Conservation (phyloP, 1,284 basidiomycete species). For the Vanrija sp. region DNA sequence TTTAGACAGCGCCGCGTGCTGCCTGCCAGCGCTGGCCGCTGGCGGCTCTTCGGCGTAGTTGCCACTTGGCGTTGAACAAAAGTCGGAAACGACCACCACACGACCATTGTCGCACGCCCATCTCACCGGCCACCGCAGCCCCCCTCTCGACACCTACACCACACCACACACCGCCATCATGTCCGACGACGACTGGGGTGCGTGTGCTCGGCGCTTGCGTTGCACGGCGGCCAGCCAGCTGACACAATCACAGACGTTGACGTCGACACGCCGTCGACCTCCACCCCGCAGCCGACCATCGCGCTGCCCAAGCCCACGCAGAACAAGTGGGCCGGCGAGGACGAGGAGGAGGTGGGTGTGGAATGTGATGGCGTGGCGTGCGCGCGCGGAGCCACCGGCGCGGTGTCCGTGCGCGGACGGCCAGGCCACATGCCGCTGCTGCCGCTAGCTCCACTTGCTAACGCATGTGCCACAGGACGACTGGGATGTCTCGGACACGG, state of each 20-base stretch:
- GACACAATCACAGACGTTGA: conserved; percentile 42
- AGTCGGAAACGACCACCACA: conserved; percentile 6
- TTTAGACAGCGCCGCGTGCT: too few relatives aligned
- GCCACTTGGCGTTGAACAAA: conserved; percentile 6
- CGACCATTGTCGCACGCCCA: background rate
- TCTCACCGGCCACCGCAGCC: background rate
- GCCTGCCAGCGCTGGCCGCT: too few relatives aligned
- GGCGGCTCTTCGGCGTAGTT: background rate
- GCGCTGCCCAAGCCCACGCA: conserved; percentile 51
- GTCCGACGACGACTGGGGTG: conserved; percentile 45
- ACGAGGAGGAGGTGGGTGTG: conserved; percentile 67
- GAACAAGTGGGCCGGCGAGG: conserved; percentile 74
- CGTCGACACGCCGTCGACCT: conserved; percentile 53
- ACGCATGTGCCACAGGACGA: conserved; percentile 62
- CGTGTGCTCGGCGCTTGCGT: conserved; percentile 3
- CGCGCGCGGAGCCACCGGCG: conserved; percentile 42
- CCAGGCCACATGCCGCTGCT: too few relatives aligned
- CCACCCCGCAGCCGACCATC: conserved; percentile 49
- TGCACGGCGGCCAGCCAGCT: background rate
- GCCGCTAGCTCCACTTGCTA: background rate
- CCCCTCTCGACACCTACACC: background rate
- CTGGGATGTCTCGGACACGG: conserved; percentile 86
- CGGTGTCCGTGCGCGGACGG: background rate
- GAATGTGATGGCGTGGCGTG: conserved; percentile 23
- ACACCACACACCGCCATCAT: conserved; percentile 19